A percentile compares a stretch with the other conserved stretches of the same genome.
Conservation (phyloP, 176 grass and related monocot genomes). For the Aegilops longissima region DNA sequence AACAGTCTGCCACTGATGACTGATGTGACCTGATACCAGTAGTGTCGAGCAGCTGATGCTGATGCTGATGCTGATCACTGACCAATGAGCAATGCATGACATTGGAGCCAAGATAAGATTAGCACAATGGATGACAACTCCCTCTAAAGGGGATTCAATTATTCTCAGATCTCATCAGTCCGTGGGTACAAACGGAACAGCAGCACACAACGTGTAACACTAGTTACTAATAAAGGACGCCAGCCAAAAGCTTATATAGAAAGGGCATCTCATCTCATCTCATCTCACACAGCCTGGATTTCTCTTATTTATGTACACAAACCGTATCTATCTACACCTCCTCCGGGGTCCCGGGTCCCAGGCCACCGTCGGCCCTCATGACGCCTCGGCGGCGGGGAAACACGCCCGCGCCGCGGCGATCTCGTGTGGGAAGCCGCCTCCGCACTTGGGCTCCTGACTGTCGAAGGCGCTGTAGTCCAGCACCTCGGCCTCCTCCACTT, state of each 20-base stretch:
- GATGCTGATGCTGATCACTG: too few relatives aligned
- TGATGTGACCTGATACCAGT: too few relatives aligned
- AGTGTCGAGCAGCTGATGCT: too few relatives aligned
- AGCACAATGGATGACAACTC: too few relatives aligned
- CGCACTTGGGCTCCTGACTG: neutral
- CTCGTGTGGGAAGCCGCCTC: slow-evolving; percentile 6
- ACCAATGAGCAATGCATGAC: too few relatives aligned
- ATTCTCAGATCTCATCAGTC: too few relatives aligned
- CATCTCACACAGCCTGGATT: neutral
- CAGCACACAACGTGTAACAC: too few relatives aligned
- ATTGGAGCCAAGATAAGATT: too few relatives aligned
- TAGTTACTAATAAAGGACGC: too few relatives aligned
- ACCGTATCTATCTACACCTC: slow-evolving; percentile 17
- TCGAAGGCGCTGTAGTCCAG: slow-evolving; percentile 16
- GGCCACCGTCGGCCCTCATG: neutral
- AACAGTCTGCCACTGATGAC: neutral
- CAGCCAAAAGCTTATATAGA: too few relatives aligned
- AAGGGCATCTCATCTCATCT: neutral
- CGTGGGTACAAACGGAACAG: too few relatives aligned
- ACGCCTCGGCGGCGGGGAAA: slow-evolving; percentile 21
- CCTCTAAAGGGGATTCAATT: too few relatives aligned
- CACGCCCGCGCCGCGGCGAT: neutral
- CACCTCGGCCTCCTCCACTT: slow-evolving; percentile 5
- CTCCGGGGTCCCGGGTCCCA: neutral
- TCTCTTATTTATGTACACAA: slow-evolving; percentile 30